Evolutionary conservation across 495 filamentous ascomycete species (phyloP), one percentile per base, ranked within the genome.

Genomic region (Penicillium lividum): DNA sequence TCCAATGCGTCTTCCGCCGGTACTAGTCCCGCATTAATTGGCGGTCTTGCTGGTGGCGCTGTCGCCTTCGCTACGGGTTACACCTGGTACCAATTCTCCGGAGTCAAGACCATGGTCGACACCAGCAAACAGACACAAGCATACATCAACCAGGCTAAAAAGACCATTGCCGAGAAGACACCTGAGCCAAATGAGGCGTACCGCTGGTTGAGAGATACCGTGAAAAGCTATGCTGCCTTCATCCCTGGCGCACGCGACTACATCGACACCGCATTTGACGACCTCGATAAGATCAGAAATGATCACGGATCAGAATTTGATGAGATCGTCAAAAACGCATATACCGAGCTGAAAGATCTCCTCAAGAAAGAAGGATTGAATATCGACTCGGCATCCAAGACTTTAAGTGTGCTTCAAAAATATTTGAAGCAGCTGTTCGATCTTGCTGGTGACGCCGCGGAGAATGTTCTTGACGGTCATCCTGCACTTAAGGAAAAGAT

Each of bases 401-500:
- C 78, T 2, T 82, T 80, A 66, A 71, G 80, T 0, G 72, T 85
- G 11, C 61, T 89, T 10, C 69, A 83, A 7, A 84, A 83, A 42
- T 68, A 85, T 33, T 56, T 77, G 3, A 72, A 73, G 34, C 71
- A 78, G 36, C 60, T 89, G 1, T 77, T 76, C 16, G 77, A 77
- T 11, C 69, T 89, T 15, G 78, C 83, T 5, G 80, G 77, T 13
- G 81, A 84, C 59, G 74, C 78, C 18, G 69, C 38, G 13, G 38
- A 76, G 36, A 77, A 88, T 51, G 78, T 89, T 31, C 65, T 89
- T 36, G 74, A 87, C 49, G 85, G 87, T 58, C 87, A 89, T 60
- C 87, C 87, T 1, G 61, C 84, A 61, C 60, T 89, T 10, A 86
- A 87, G 73, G 80, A 89, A 65, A 82, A 84, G 72, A 67, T 90